Conservation (phyloP, 2,329 filamentous ascomycete genomes). For the Fusarium euwallaceae region DNA sequence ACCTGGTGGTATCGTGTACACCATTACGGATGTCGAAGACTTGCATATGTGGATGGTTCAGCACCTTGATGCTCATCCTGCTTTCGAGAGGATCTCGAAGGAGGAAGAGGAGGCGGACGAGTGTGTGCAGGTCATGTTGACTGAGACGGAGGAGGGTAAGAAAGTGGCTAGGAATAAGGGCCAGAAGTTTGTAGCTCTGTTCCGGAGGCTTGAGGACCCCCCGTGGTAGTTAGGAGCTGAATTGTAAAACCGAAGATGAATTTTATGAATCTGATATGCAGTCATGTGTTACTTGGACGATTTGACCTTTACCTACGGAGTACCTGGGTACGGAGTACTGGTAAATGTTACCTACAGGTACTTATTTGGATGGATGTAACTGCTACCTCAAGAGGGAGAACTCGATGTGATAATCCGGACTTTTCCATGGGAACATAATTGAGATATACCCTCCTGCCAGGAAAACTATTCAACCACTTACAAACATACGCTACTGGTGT, state of each 20-base stretch:
- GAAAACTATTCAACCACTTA: background rate
- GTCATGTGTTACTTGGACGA: background rate
- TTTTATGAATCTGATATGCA: background rate
- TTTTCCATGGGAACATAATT: background rate
- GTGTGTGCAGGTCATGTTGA: conserved; percentile 80
- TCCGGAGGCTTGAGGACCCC: conserved; percentile 83
- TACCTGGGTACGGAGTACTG: background rate
- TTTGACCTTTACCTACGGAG: no score
- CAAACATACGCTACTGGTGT: background rate
- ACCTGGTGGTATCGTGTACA: conserved; percentile 91
- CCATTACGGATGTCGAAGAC: conserved; percentile 97
- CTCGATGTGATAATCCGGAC: background rate
- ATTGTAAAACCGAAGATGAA: background rate
- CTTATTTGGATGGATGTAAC: background rate
- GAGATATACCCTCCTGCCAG: background rate
- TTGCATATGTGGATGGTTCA: conserved; percentile 93
- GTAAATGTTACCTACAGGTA: background rate
- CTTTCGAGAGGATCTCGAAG: conserved; percentile 81
- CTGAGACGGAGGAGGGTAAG: conserved; percentile 96
- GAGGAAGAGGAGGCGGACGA: conserved; percentile 77
- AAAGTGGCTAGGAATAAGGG: conserved; percentile 94
- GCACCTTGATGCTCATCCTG: conserved; percentile 82
- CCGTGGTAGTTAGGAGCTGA: conserved; percentile 70
- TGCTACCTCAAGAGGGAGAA: background rate
- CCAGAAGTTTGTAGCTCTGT: conserved; percentile 91